These are phyloP conservation scores for Silene latifolia DNA, from an alignment of 148 eudicot species.

Conservation along the genomic window DNA sequence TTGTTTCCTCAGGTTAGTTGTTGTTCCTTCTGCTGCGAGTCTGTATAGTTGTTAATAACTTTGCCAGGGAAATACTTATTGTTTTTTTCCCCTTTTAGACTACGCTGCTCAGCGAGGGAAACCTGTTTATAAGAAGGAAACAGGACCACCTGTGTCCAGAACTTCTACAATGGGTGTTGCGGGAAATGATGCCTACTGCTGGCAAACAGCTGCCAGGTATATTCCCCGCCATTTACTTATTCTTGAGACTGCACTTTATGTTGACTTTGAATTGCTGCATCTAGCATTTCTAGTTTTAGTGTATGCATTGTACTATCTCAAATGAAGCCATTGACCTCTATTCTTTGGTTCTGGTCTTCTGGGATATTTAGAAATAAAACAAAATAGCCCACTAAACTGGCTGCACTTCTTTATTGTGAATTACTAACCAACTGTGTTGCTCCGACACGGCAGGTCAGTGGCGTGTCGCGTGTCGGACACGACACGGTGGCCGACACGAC, in stretches of 20 bases:
- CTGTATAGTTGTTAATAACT: not conserved
- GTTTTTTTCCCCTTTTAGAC: conserved; percentile 33
- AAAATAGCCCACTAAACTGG: too few species aligned
- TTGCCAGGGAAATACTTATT: conserved; percentile 13
- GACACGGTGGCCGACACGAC: too few species aligned
- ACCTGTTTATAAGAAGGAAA: conserved; percentile 72
- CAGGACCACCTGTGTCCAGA: conserved; percentile 42
- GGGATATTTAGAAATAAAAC: too few species aligned
- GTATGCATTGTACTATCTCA: not conserved
- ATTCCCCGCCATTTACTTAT: not conserved
- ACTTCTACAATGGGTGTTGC: conserved; percentile 37
- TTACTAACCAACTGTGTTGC: too few species aligned
- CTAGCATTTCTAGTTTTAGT: not conserved
- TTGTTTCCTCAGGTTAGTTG: conserved; percentile 51
- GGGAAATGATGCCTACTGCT: conserved; percentile 39
- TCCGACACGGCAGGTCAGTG: too few species aligned
- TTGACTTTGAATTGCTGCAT: not conserved
- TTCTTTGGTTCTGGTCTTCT: too few species aligned
- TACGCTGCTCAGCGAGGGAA: conserved; percentile 50
- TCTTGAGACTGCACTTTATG: not conserved
- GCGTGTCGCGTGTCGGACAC: too few species aligned
- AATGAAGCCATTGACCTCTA: too few species aligned
- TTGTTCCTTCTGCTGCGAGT: not conserved
- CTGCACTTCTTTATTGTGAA: too few species aligned
- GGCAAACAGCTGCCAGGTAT: conserved; percentile 50